Percentiles rank a stretch among this genome's conserved stretches.
Evolutionary conservation across 768 basidiomycete genomes (phyloP).

Genomic region (Cubamyces sp.): DNA sequence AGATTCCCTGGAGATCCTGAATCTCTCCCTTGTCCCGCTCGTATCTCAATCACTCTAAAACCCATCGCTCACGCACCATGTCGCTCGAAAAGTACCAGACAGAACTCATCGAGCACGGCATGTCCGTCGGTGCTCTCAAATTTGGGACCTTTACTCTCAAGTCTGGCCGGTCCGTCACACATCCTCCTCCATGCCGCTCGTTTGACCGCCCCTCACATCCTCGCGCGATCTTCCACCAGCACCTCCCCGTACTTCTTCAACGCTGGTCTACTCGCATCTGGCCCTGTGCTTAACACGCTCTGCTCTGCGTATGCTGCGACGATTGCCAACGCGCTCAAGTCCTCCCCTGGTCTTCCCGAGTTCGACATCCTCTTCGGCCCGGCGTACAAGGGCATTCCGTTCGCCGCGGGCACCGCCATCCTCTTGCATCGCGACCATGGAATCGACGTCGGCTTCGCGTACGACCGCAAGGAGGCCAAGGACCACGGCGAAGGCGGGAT

Average conservation of each 20-base stretch:
- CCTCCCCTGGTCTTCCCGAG: conserved; percentile 37
- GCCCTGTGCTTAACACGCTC: conserved; percentile 76
- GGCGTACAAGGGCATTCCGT: conserved; percentile 96
- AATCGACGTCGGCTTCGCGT: conserved; percentile 78
- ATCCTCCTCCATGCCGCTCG: conserved; percentile 2
- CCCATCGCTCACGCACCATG: conserved; percentile 11
- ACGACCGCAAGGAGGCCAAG: conserved; percentile 95
- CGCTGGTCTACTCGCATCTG: conserved; percentile 84
- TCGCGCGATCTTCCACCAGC: conserved; percentile 41
- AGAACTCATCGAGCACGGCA: conserved; percentile 69
- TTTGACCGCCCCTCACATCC: conserved; percentile 19
- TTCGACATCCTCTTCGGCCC: conserved; percentile 95
- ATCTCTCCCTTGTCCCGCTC: background rate
- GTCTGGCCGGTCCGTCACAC: conserved; percentile 78
- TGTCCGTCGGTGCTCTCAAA: conserved; percentile 74
- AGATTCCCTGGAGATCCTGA: background rate
- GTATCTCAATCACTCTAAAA: background rate
- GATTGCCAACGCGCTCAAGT: conserved; percentile 59
- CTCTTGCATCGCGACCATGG: conserved; percentile 68
- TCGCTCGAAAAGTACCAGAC: conserved; percentile 55
- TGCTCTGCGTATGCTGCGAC: conserved; percentile 84
- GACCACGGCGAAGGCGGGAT: conserved; percentile 95
- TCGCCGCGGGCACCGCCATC: conserved; percentile 84
- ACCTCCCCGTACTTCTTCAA: conserved; percentile 98
- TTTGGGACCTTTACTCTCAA: conserved; percentile 95